Evolutionary conservation across 2,329 filamentous ascomycete genomes (phyloP), one percentile per base, ranked within the genome.

Genomic region (Coccinonectria pachysandricola): DNA sequence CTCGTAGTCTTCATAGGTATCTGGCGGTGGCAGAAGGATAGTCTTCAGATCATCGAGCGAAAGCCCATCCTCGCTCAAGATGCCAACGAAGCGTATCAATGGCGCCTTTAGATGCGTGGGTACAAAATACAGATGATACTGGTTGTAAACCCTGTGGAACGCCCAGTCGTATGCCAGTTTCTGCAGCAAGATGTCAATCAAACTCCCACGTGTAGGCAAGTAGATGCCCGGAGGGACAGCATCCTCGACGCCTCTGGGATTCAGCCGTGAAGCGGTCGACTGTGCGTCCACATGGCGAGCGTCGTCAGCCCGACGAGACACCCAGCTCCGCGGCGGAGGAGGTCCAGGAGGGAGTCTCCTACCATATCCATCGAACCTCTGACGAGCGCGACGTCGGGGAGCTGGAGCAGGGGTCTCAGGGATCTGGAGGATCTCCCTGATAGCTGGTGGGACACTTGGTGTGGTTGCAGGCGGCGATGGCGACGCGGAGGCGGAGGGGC

Each of bases 261-360:
- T 45, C 32, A 47, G 26, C 33, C 37, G 39, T 19, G 31, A 43
- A 19, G 37, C 35, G 30, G 35, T 33, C 17, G 33, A 32, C n/a
- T 32, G 23, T 22, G 29, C 31, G 34, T 28, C 34, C 24, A 31
- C 30, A 31, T 13, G 23, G 27, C 26, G 19, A 19, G 34, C 34
- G 25, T 39, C 33, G 21, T 29, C 31, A 22, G 31, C 25, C 18
- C 32, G 33, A 61, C 46, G 29, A 24, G 36, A 36, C 9, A 51
- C 31, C 73, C 73, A 78, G 43, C 69, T 75, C 19, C 59, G 59
- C 3, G 73, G 73, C 12, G 73, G 64, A 14, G 71, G 62, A 12
- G 73, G 73, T 0, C 73, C 73, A 2, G 73, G 60, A 7, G 72
- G 71, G 12, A 64, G 50, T 29, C 68, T 60, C 30, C 64, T 57